These are phyloP conservation scores for Torulaspora microellipsoides DNA, from an alignment of 805 yeast genomes.

Conservation along the genomic window DNA sequence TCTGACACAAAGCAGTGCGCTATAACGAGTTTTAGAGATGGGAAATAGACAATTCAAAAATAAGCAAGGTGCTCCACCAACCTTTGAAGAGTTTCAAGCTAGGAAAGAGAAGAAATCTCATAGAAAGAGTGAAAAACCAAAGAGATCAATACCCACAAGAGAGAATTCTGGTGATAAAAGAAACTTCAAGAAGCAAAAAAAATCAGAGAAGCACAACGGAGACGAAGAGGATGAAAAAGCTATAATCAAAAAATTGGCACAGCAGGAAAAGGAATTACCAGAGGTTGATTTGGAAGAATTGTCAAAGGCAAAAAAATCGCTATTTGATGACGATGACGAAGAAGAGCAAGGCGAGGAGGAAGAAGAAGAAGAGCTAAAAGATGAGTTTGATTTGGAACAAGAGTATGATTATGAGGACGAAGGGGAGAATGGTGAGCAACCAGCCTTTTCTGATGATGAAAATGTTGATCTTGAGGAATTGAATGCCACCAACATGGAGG, in stretches of 20 bases:
- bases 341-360: slow-evolving; percentile 10
- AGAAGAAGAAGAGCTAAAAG: slow-evolving; percentile 33
- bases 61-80: slow-evolving; percentile 90
- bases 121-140: slow-evolving; percentile 34
- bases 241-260: slow-evolving; percentile 23
- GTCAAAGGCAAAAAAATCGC: slow-evolving; percentile 62
- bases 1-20: too few species aligned
- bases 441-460: slow-evolving; percentile 80
- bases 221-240: slow-evolving; percentile 17
- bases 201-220: slow-evolving; percentile 8
- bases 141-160: slow-evolving; percentile 13
- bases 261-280: slow-evolving; percentile 47
- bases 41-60: slow-evolving; percentile 86
- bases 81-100: slow-evolving; percentile 75
- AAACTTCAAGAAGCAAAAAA: slow-evolving; percentile 10
- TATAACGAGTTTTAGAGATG: slow-evolving; percentile 40
- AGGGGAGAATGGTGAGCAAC: slow-evolving; percentile 41
- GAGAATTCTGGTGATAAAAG: slow-evolving; percentile 13
- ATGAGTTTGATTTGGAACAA: slow-evolving; percentile 57
- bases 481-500: slow-evolving; percentile 82
- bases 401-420: slow-evolving; percentile 43
- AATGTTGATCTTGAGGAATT: slow-evolving; percentile 60
- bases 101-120: slow-evolving; percentile 39
- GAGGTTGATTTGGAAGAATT: slow-evolving; percentile 66
- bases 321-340: slow-evolving; percentile 54